Evolutionary conservation across 352 stramenopile species (phyloP), one percentile per base, ranked within the genome.

Genomic region (Globisporangium megalacanthum): DNA sequence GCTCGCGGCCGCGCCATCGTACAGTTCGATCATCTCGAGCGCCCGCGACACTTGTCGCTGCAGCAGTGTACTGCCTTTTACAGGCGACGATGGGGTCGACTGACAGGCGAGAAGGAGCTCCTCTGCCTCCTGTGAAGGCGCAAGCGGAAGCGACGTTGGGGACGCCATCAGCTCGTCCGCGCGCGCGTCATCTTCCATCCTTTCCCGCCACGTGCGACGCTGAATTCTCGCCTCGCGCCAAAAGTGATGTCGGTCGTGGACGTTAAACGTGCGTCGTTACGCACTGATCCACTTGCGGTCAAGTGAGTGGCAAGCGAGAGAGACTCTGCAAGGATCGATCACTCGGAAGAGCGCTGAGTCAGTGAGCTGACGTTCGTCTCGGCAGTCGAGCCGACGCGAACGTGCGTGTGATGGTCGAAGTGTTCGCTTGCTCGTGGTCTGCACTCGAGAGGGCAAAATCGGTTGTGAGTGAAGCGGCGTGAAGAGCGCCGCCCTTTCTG

Each of bases 41-140:
- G 74, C 68, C 55, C 65, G 72, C 19, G 79, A 64, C 25, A 77
- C 72, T 8, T 81, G 69, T 49, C 73, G 65, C 49, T 82, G 78
- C 29, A 89, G 61, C 36, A 84, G 36, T 11, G 45, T 52, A 37
- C 20, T 60, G 14, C 58, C 58, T 37, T 55, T 56, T 37, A 55
- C 45, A n/a, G 58, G 52, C n/a, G 58, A 64, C 52, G 52, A 22
- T 10, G 58, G 58, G 13, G 58, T 54, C 45, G 58, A 64, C 33
- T 48, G n/a, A n/a, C 44, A 49, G n/a, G n/a, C 44, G 44, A 20
- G 20, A 6, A 22, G 2, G 35, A 39, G 44, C n/a, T 22, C 15
- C 42, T 47, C 15, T 15, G 20, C 42, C 42, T 47, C 15, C 42
- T 47, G 33, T 4, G 51, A 54, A 11, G 31, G 22, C 11, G 44